Evolutionary conservation across 768 basidiomycete genomes (phyloP), one percentile per base, ranked within the genome.

Genomic region (Filobasidium wieringae): DNA sequence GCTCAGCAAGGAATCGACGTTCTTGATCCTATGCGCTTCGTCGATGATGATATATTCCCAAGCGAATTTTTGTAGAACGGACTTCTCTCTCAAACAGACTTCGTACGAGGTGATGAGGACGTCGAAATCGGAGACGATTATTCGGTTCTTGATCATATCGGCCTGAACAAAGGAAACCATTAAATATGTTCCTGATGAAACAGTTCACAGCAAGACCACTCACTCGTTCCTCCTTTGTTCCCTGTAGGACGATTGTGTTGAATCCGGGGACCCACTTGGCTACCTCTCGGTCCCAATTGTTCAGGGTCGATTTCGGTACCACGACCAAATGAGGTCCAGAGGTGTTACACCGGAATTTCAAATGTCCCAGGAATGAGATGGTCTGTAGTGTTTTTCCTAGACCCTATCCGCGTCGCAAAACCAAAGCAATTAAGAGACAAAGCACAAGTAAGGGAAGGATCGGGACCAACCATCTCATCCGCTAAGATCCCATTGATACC

Each of bases 31-130:
- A 69, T 99, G 93, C 0, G 93, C 93, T 76, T 99, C 93, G 75
- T 99, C 93, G 68, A 99, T 97, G 63, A 87, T 82, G 73, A 96
- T 96, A 75, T 97, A 97, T 73, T 93, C 88, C 77, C 96, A 97
- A 0, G 85, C 86, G 72, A 96, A 88, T 73, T 93, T 93, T 75
- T 88, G 89, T 61, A 97, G 78, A 0, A 85, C 80, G n/a, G 82
- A 79, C 74, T 90, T 90, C 72, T 99, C 95, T 64, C 93, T 88
- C 62, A 97, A 80, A 71, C 90, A 93, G 61, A 99, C 87, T 73
- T 96, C 95, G 75, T 99, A 99, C 0, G 88, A 87, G 1, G 95
- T 96, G 73, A 97, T 85, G 74, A 87, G 87, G 63, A 93, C 85
- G 74, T 95, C 85, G 69, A 97, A 97, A 64, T 90, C 82, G 71